Percentiles rank a stretch among this genome's conserved stretches.
Evolutionary conservation across 1,284 basidiomycete genomes (phyloP).

Genomic region (Coniferiporia sulphurascens): DNA sequence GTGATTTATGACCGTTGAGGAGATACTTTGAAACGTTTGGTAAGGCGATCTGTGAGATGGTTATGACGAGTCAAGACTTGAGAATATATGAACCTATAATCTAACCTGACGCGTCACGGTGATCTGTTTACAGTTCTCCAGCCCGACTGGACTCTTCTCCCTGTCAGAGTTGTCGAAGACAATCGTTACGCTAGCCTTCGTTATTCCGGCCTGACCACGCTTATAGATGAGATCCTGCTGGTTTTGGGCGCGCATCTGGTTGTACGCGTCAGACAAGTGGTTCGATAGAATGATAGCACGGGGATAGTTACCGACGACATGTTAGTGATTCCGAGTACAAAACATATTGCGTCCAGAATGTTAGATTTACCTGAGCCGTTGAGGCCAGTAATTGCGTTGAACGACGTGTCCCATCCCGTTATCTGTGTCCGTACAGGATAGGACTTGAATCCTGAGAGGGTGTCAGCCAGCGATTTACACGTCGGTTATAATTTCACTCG

Average conservation of each 20-base stretch:
- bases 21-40: slow-evolving; percentile 97
- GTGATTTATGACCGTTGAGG: slow-evolving; percentile 93
- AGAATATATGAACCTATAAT: background rate
- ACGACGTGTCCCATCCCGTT: slow-evolving; percentile 91
- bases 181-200: slow-evolving; percentile 97
- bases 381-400: slow-evolving; percentile 96
- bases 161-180: slow-evolving; percentile 99
- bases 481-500: slow-evolving; percentile 21
- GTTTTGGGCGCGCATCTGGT: slow-evolving; percentile 90
- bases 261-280: background rate
- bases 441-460: slow-evolving; percentile 81
- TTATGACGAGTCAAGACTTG: background rate
- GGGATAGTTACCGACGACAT: slow-evolving; percentile 62
- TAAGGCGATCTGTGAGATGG: slow-evolving; percentile 60
- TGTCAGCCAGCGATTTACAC: background rate
- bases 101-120: slow-evolving; percentile 84
- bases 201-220: slow-evolving; percentile 95
- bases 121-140: slow-evolving; percentile 83
- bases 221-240: slow-evolving; percentile 98
- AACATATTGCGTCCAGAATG: slow-evolving; percentile 96
- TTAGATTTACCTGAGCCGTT: slow-evolving; percentile 97
- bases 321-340: slow-evolving; percentile 95
- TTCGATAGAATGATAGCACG: background rate
- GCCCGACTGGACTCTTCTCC: slow-evolving; percentile 80
- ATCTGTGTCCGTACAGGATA: slow-evolving; percentile 95